Percentiles rank a stretch among this genome's conserved stretches.
phyloP scores from a whole-genome alignment of 179 eudicot genomes.

The Spinacia oleracea region DNA sequence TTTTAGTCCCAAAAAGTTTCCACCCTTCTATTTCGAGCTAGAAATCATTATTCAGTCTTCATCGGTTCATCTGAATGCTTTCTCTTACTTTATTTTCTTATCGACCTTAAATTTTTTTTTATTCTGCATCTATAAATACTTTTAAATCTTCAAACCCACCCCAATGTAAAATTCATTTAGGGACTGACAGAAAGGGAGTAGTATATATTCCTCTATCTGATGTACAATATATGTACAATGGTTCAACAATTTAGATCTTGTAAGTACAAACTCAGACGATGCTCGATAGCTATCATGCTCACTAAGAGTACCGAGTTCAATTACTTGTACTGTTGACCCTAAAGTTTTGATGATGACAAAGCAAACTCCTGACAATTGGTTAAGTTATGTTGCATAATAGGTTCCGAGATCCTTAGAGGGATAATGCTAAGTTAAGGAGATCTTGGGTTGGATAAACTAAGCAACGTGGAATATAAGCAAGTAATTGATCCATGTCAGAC shows the following conservation, averaged over 20 bases:
- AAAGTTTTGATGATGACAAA: too few species aligned
- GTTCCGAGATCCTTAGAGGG: too few species aligned
- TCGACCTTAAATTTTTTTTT: too few species aligned
- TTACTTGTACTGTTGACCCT: too few species aligned
- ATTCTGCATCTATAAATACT: background rate
- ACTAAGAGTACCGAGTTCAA: background rate
- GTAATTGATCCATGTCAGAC: too few species aligned
- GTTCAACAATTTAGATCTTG: background rate
- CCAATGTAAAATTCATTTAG: background rate
- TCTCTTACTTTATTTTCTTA: background rate
- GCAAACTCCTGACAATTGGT: too few species aligned
- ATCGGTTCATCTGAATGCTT: background rate
- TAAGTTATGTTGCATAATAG: too few species aligned
- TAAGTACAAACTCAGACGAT: background rate
- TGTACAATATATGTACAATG: background rate
- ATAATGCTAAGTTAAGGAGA: too few species aligned
- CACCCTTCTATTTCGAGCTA: background rate
- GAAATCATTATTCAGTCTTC: too few species aligned
- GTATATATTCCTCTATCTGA: background rate
- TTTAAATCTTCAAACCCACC: background rate
- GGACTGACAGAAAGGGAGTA: background rate
- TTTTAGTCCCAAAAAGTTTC: background rate
- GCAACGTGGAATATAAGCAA: too few species aligned
- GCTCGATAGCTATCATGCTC: slow-evolving; percentile 2
- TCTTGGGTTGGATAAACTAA: too few species aligned